Evolutionary conservation across 2,329 filamentous ascomycete species (phyloP), one percentile per base, ranked within the genome.

Genomic region (Colletotrichum magnum): DNA sequence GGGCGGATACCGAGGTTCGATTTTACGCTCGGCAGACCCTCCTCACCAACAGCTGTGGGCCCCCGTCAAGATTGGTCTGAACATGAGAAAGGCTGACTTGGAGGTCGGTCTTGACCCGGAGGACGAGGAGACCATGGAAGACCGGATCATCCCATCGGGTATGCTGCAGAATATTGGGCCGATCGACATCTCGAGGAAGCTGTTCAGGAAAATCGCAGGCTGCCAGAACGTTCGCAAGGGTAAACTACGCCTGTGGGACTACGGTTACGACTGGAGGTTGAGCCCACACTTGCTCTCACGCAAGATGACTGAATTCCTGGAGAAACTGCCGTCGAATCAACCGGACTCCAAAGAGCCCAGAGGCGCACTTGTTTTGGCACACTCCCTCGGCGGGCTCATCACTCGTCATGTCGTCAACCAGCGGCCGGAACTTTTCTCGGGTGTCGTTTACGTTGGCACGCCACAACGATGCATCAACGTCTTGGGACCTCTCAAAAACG

Each of bases 101-200:
- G 94, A 97, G 77, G 92, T 98, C 10, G 95, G 94, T 0, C 81
- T 98, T 5, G 87, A 93, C 15, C 89, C 89, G 2, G 92, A 94
- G 74, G 95, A 97, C 65, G 95, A 98, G 75, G 92, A 94, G 74
- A 87, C 83, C 5, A 96, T 96, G 90, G 90, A 93, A 72, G 88
- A 97, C 68, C 90, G 85, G n/a, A 94, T 98, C 69, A 92, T 94
- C 59, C 87, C 95, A 0, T 94, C 91, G 2, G 94, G 94, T 7
- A 97, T 97, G 89, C 85, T 98, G n/a, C 92, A 94, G 52, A 91
- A 97, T 75, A 94, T 98, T 71, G 95, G 95, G 0, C 94, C 94
- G 0, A 92, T 98, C 48, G 95, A 98, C 78, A 95, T 98, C 67
- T 94, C 93, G 5, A 91, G 90, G 67, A 89, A 94, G 47, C 83